Conservation (phyloP, 2,329 filamentous ascomycete genomes). For the Verticillium albo-atrum region DNA sequence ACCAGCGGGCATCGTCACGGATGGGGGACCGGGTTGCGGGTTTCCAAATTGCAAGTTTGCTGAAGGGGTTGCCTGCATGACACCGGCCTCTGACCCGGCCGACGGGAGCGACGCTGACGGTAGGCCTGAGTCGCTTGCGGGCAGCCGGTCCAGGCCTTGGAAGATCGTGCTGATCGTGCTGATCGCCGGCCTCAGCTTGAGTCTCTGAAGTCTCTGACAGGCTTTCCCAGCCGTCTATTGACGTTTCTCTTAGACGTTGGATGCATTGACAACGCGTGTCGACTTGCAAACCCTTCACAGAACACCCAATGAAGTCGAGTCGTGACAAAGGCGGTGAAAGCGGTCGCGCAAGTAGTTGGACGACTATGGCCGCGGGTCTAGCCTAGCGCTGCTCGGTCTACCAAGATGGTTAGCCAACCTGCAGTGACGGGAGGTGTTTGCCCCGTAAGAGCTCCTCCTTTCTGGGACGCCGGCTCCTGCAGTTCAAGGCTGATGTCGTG, state of each 20-base stretch:
- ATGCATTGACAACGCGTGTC: background rate
- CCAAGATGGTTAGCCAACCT: background rate
- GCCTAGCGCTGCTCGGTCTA: background rate
- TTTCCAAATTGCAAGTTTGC: background rate
- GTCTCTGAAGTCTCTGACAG: background rate
- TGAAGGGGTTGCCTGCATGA: background rate
- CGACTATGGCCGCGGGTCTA: background rate
- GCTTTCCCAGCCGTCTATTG: background rate
- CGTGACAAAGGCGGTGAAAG: slow-evolving; percentile 3
- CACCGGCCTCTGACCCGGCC: background rate
- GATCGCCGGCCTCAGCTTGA: background rate
- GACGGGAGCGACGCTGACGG: background rate
- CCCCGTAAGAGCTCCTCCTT: background rate
- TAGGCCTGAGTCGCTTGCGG: background rate
- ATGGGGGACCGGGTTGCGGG: background rate
- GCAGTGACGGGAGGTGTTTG: background rate
- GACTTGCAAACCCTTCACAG: background rate
- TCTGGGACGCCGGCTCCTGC: background rate
- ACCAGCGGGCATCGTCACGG: background rate
- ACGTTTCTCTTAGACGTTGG: background rate
- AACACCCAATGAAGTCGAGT: background rate
- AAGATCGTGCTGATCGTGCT: background rate
- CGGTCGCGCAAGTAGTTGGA: background rate
- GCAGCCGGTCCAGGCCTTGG: background rate
- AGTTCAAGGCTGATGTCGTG: background rate